Conservation (phyloP, 2,329 filamentous ascomycete species). For the Verticillium isaacii region DNA sequence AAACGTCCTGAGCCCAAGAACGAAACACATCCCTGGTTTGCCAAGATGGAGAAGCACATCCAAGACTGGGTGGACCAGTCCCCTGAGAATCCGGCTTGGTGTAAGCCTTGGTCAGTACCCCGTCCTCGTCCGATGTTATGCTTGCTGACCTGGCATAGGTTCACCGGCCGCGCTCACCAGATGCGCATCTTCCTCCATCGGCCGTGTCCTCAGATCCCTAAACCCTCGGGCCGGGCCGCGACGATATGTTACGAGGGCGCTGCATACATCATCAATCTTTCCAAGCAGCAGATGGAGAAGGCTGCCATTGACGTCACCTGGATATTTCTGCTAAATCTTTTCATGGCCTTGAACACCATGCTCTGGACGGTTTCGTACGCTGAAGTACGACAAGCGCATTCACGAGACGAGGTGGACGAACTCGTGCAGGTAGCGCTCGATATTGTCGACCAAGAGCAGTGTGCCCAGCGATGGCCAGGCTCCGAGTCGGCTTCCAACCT, state of each 20-base stretch:
- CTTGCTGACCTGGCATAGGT: constrained; percentile 38
- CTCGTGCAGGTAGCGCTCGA: constrained; percentile 72
- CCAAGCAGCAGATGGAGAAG: constrained; percentile 72
- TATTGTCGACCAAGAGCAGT: constrained; percentile 62
- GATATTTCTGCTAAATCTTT: constrained; percentile 86
- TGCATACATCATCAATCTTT: constrained; percentile 74
- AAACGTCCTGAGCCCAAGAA: constrained; percentile 71
- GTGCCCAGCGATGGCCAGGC: constrained; percentile 87
- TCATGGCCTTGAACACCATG: constrained; percentile 87
- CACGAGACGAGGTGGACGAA: constrained; percentile 69
- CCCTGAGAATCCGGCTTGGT: constrained; percentile 66
- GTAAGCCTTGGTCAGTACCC: constrained; percentile 68
- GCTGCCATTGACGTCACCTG: constrained; percentile 82
- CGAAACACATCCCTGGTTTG: constrained; percentile 84
- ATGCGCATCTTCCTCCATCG: constrained; percentile 86
- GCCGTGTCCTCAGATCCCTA: constrained; percentile 86
- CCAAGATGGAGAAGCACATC: constrained; percentile 72
- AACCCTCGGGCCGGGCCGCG: constrained; percentile 75
- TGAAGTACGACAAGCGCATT: constrained; percentile 70
- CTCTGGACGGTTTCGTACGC: constrained; percentile 89
- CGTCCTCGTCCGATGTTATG: neutral
- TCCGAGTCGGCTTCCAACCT: constrained; percentile 79
- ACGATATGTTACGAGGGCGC: constrained; percentile 79
- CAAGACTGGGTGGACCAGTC: constrained; percentile 73
- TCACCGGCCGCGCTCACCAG: constrained; percentile 69